These are phyloP conservation scores for Nephelium lappaceum DNA, from an alignment of 345 rosid genomes.

Conservation along the genomic window DNA sequence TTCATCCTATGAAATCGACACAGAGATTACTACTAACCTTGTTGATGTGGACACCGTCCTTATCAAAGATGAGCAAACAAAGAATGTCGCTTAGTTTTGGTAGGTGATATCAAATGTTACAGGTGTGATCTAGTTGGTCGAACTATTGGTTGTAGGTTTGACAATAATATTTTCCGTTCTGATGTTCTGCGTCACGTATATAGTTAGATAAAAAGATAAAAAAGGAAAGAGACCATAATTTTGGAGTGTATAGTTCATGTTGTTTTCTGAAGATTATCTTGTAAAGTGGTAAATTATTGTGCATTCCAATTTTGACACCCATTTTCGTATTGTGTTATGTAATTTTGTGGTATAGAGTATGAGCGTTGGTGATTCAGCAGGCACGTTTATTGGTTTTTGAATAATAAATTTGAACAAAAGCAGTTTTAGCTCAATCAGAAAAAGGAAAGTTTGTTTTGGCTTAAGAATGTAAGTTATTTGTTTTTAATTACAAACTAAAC, in stretches of 20 bases:
- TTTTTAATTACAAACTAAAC: too few relatives aligned
- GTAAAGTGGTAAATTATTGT: constrained; percentile 4
- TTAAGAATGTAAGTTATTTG: too few relatives aligned
- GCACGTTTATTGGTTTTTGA: too few relatives aligned
- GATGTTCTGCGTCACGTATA: constrained; percentile 14
- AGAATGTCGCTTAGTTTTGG: constrained; percentile 40
- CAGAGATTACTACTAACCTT: constrained; percentile 30
- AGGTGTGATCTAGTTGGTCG: neutral
- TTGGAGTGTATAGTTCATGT: constrained; percentile 14
- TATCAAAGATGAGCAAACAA: constrained; percentile 28
- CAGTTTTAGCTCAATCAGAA: too few relatives aligned
- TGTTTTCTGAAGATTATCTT: neutral
- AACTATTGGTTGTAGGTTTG: constrained; percentile 12
- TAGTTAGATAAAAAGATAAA: constrained; percentile 6
- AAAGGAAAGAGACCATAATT: neutral
- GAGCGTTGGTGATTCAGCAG: neutral
- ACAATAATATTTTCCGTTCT: constrained; percentile 8
- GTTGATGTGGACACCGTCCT: constrained; percentile 32
- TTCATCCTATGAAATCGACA: constrained; percentile 61
- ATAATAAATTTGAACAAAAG: too few relatives aligned
- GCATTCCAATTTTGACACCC: constrained; percentile 14
- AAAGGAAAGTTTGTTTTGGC: too few relatives aligned
- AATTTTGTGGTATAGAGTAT: constrained; percentile 4
- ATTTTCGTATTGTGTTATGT: neutral
- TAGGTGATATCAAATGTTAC: neutral